phyloP scores from a whole-genome alignment of 495 filamentous ascomycete species.

The Xanthoparmelia taractica region DNA sequence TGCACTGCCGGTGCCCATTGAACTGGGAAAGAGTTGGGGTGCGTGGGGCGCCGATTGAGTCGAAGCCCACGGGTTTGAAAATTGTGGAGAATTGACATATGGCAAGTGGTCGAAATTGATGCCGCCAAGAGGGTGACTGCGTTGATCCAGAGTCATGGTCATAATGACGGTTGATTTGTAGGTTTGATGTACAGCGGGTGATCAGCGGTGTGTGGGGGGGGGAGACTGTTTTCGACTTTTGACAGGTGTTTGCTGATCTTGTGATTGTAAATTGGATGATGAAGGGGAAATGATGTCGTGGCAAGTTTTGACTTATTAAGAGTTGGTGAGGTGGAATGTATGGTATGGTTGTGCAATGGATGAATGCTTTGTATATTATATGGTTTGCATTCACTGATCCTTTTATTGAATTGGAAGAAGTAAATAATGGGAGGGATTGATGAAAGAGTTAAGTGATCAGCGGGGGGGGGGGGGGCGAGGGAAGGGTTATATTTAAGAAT shows the following conservation, averaged over 20 bases:
- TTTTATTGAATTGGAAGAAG: background rate
- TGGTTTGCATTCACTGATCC: slow-evolving; percentile 1
- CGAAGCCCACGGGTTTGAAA: slow-evolving; percentile 85
- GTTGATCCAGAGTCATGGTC: slow-evolving; percentile 80
- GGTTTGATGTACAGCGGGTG: slow-evolving; percentile 18
- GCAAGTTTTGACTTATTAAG: background rate
- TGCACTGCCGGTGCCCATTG: slow-evolving; percentile 51
- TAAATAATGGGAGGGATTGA: background rate
- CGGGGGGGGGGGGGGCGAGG: too few relatives aligned
- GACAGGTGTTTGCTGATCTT: slow-evolving; percentile 1
- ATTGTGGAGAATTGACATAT: slow-evolving; percentile 67
- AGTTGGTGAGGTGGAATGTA: background rate
- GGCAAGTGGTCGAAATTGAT: slow-evolving; percentile 76
- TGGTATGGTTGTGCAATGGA: background rate
- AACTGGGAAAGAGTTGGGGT: slow-evolving; percentile 43
- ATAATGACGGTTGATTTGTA: slow-evolving; percentile 13
- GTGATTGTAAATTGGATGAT: background rate
- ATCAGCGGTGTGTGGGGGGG: slow-evolving; percentile 11
- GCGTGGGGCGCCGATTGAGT: slow-evolving; percentile 45
- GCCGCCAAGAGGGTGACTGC: slow-evolving; percentile 73
- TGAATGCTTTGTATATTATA: background rate
- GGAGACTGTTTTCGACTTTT: slow-evolving; percentile 7
- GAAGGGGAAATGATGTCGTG: background rate
- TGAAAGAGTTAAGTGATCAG: slow-evolving; percentile 14
- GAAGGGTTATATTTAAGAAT: slow-evolving; percentile 14